Evolutionary conservation across 352 stramenopile genomes (phyloP).

Genomic region (Phytopythium ostracodes): DNA sequence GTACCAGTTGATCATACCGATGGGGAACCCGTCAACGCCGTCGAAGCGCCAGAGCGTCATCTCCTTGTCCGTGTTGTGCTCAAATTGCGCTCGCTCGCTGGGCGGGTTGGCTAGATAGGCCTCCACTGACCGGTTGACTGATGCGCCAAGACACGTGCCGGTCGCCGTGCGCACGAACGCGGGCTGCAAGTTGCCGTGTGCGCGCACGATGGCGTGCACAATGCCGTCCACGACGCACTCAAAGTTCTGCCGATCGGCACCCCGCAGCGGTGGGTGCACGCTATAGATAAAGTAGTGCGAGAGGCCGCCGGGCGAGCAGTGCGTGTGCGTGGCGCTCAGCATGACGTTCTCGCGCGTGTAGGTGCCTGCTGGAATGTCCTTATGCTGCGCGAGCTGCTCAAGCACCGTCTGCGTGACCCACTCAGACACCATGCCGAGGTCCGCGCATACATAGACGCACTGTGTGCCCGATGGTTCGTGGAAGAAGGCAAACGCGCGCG

Average conservation of each 20-base stretch:
- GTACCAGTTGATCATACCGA: slow-evolving; percentile 91
- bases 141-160: slow-evolving; percentile 66
- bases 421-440: slow-evolving; percentile 88
- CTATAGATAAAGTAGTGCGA: slow-evolving; percentile 93
- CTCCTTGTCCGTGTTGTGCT: slow-evolving; percentile 89
- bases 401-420: slow-evolving; percentile 85
- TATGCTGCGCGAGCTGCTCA: slow-evolving; percentile 43
- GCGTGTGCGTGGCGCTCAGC: slow-evolving; percentile 90
- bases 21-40: slow-evolving; percentile 70
- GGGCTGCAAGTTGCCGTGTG: slow-evolving; percentile 70
- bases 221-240: slow-evolving; percentile 89
- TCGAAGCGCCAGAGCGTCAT: slow-evolving; percentile 90
- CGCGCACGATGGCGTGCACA: slow-evolving; percentile 72
- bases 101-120: slow-evolving; percentile 88
- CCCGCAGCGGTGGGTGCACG: slow-evolving; percentile 71
- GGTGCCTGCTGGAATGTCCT: slow-evolving; percentile 26
- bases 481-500: slow-evolving; percentile 78
- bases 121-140: slow-evolving; percentile 88
- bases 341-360: slow-evolving; percentile 82
- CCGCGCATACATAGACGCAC: slow-evolving; percentile 85
- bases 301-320: slow-evolving; percentile 87
- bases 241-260: slow-evolving; percentile 81
- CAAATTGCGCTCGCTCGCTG: slow-evolving; percentile 72
- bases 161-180: slow-evolving; percentile 57
- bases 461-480: slow-evolving; percentile 23